These are phyloP conservation scores for Naegleria lovaniensis DNA, from an alignment of 208 protist genomes.

Conservation along the genomic window DNA sequence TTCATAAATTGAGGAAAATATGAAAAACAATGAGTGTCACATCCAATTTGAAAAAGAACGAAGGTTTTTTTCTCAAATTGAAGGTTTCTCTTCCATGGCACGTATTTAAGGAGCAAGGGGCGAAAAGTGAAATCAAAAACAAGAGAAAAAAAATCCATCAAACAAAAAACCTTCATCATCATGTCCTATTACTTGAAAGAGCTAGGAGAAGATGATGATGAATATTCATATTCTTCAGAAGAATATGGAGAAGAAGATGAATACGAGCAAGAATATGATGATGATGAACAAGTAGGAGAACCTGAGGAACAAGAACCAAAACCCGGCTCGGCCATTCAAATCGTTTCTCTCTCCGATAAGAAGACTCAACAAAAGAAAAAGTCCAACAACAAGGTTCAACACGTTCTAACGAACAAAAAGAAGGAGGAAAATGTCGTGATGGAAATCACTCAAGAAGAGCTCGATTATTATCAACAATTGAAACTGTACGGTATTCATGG, in stretches of 20 bases:
- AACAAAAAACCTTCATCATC: neutral
- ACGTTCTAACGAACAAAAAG: neutral
- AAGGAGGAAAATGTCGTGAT: neutral
- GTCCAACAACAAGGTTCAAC: neutral
- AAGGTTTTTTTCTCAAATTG: too few relatives aligned
- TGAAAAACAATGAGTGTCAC: too few relatives aligned
- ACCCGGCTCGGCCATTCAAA: too few relatives aligned
- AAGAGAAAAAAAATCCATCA: too few relatives aligned
- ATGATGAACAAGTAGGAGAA: neutral
- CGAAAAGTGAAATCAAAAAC: too few relatives aligned
- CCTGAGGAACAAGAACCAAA: neutral
- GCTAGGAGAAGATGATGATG: neutral
- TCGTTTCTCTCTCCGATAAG: neutral
- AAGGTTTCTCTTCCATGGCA: too few relatives aligned
- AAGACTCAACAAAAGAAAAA: neutral
- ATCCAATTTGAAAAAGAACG: too few relatives aligned
- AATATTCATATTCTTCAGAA: neutral
- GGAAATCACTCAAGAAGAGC: neutral
- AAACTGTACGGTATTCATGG: neutral
- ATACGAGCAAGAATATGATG: neutral
- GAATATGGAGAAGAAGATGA: neutral
- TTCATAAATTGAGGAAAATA: too few relatives aligned
- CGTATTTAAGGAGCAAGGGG: too few relatives aligned
- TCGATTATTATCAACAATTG: neutral
- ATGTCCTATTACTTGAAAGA: neutral